These are phyloP conservation scores for Cladosporium velox DNA, from an alignment of 2,329 filamentous ascomycete genomes.

Conservation along the genomic window DNA sequence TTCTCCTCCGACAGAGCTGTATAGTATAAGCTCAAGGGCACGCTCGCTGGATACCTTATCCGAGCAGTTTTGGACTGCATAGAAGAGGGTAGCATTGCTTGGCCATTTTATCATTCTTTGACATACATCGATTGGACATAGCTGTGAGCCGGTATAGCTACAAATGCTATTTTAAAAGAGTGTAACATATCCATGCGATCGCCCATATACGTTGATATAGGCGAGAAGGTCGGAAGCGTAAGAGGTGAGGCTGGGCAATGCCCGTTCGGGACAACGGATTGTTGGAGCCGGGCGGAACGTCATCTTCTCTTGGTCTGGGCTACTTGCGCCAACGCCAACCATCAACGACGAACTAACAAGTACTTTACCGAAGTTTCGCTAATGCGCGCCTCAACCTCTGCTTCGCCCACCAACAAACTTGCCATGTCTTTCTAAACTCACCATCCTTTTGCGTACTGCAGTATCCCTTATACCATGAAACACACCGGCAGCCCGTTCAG, in stretches of 20 bases:
- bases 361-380: conserved; percentile 7
- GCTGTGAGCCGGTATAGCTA: neutral
- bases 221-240: neutral
- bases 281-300: neutral
- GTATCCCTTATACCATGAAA: conserved; percentile 26
- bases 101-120: too few relatives aligned
- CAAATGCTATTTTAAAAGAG: neutral
- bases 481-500: conserved; percentile 35
- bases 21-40: too few relatives aligned
- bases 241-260: neutral
- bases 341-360: conserved; percentile 1
- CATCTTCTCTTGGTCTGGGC: neutral
- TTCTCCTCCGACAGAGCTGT: too few relatives aligned
- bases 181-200: neutral
- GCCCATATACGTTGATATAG: neutral
- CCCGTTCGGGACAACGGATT: neutral
- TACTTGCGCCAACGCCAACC: neutral
- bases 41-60: too few relatives aligned
- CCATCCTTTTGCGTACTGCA: neutral
- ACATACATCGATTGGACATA: neutral
- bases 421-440: neutral
- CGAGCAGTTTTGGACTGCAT: too few relatives aligned
- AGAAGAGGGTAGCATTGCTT: too few relatives aligned
- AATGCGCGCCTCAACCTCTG: neutral
- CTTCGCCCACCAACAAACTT: neutral